Evolutionary conservation across 140 eudicot species (phyloP).

Genomic region (Bidens hawaiensis): DNA sequence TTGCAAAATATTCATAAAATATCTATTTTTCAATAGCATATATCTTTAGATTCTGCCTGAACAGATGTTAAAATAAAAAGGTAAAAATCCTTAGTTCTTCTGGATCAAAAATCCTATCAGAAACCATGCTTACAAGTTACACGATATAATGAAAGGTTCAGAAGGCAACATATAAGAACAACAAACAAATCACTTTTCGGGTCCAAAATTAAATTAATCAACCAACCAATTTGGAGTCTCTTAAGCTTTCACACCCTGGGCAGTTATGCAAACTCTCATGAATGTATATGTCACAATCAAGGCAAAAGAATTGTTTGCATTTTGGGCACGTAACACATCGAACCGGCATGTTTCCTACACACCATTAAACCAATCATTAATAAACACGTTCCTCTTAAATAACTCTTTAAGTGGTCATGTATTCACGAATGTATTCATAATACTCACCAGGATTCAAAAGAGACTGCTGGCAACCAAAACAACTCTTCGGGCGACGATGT

Average conservation of each 20-base stretch:
- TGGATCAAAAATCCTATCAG: slow-evolving; percentile 20
- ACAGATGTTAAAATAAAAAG: neutral
- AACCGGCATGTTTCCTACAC: slow-evolving; percentile 66
- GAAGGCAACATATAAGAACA: slow-evolving; percentile 6
- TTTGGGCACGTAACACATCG: slow-evolving; percentile 78
- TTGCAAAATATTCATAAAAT: neutral
- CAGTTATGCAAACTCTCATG: slow-evolving; percentile 98
- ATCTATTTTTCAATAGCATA: neutral
- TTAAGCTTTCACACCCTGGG: slow-evolving; percentile 91
- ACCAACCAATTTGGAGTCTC: slow-evolving; percentile 39
- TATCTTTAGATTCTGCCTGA: neutral
- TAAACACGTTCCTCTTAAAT: neutral
- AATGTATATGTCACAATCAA: slow-evolving; percentile 93
- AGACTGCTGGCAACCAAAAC: slow-evolving; percentile 91
- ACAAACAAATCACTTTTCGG: slow-evolving; percentile 5
- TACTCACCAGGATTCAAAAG: slow-evolving; percentile 77
- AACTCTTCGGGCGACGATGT: slow-evolving; percentile 44
- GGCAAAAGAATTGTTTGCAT: slow-evolving; percentile 84
- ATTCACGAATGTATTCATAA: no score
- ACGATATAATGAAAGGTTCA: slow-evolving; percentile 8
- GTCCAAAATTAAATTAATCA: slow-evolving; percentile 2
- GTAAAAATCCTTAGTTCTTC: neutral
- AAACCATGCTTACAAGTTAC: slow-evolving; percentile 23
- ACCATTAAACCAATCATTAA: neutral
- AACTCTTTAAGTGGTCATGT: neutral